Percentiles rank a stretch among this genome's conserved stretches.
Evolutionary conservation across 768 basidiomycete genomes (phyloP).

Genomic region (Suillus ampliporus): DNA sequence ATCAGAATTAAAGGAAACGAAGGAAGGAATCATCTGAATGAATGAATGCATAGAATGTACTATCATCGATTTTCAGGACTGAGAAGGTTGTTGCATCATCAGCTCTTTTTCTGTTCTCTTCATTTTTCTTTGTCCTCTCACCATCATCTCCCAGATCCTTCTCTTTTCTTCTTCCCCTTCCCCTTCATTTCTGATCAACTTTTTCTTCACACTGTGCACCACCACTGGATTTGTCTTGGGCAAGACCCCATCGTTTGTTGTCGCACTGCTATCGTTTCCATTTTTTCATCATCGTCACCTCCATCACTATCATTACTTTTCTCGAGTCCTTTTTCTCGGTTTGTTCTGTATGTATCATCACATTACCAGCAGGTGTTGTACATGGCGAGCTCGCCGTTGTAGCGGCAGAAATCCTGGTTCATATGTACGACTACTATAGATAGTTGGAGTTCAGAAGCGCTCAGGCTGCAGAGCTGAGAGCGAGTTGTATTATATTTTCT

Average conservation of each 20-base stretch:
- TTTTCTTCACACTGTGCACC: background rate
- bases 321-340: background rate
- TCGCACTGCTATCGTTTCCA: conserved; percentile 26
- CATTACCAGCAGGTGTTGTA: conserved; percentile 23
- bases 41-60: conserved; percentile 11
- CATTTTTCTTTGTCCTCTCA: conserved; percentile 14
- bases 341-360: conserved; percentile 1
- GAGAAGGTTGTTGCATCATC: conserved; percentile 23
- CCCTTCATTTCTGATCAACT: background rate
- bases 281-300: conserved; percentile 15
- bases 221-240: conserved; percentile 26
- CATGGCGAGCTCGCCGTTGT: conserved; percentile 14
- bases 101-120: conserved; percentile 10
- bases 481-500: conserved; percentile 24
- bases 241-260: conserved; percentile 14
- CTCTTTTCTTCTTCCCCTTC: conserved; percentile 9
- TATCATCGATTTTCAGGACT: conserved; percentile 10
- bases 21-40: conserved; percentile 1
- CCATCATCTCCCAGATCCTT: conserved; percentile 11
- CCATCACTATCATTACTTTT: conserved; percentile 9
- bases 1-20: conserved; percentile 6
- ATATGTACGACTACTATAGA: conserved; percentile 6
- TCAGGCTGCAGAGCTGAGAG: conserved; percentile 17
- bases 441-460: background rate
- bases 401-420: background rate